Evolutionary conservation across 2,329 filamentous ascomycete species (phyloP).

Genomic region (Aschersonia sp.): DNA sequence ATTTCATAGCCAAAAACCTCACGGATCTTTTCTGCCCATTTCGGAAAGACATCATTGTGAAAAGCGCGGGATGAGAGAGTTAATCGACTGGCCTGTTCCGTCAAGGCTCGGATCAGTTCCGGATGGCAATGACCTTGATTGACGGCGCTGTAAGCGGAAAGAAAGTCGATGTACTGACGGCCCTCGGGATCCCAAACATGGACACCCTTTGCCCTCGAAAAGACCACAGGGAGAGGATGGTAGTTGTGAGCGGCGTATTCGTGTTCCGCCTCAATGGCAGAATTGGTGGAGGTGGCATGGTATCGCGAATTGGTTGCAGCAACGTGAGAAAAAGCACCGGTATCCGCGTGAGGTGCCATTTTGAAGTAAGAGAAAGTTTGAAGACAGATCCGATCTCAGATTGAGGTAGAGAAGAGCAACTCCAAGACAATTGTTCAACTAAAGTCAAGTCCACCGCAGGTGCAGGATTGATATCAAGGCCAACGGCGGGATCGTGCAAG

Average conservation of each 20-base stretch:
- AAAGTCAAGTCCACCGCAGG: too few relatives aligned
- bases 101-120: slow-evolving; percentile 79
- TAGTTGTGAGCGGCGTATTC: slow-evolving; percentile 95
- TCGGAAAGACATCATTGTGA: slow-evolving; percentile 95
- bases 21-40: slow-evolving; percentile 86
- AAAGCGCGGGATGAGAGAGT: slow-evolving; percentile 91
- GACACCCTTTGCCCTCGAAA: slow-evolving; percentile 69
- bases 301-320: slow-evolving; percentile 25
- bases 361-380: slow-evolving; percentile 3
- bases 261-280: slow-evolving; percentile 69
- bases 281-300: slow-evolving; percentile 65
- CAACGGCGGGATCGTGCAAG: too few relatives aligned
- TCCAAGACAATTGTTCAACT: too few relatives aligned
- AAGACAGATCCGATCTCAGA: not conserved
- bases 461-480: too few relatives aligned
- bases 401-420: not conserved
- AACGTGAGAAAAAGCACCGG: slow-evolving; percentile 12
- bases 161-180: slow-evolving; percentile 90
- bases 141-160: slow-evolving; percentile 94
- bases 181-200: slow-evolving; percentile 96
- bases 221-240: slow-evolving; percentile 90
- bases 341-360: slow-evolving; percentile 48
- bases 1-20: slow-evolving; percentile 89
- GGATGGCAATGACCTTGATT: slow-evolving; percentile 98
- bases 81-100: slow-evolving; percentile 75